Conservation (phyloP, 1,284 basidiomycete genomes). For the Tremellales sp. region DNA sequence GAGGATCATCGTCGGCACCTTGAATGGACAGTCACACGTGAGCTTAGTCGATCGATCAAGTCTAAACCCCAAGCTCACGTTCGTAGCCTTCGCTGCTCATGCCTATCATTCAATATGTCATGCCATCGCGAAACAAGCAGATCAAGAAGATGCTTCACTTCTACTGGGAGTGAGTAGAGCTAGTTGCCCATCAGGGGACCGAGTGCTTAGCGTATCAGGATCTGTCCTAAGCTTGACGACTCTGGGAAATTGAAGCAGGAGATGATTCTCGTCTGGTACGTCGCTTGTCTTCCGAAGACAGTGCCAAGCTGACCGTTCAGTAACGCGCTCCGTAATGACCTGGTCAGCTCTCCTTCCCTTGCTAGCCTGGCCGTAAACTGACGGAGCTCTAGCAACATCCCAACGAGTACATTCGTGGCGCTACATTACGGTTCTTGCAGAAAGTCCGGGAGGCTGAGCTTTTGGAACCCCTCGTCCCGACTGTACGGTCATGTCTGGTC, state of each 20-base stretch:
- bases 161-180: conserved; percentile 89
- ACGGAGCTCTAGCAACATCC: conserved; percentile 86
- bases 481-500: conserved; percentile 80
- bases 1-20: conserved; percentile 89
- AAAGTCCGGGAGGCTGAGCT: conserved; percentile 94
- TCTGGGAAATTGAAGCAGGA: conserved; percentile 98
- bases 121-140: conserved; percentile 93
- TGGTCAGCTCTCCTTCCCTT: conserved; percentile 56
- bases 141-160: conserved; percentile 98
- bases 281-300: neutral
- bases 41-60: too few species aligned
- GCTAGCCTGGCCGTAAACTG: neutral
- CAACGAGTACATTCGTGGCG: conserved; percentile 98
- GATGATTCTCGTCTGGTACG: conserved; percentile 98
- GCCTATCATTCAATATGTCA: conserved; percentile 97
- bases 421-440: conserved; percentile 92
- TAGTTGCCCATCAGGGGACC: too few species aligned
- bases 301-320: conserved; percentile 49
- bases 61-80: neutral
- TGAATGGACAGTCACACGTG: conserved; percentile 81
- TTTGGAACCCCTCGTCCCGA: conserved; percentile 92
- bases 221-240: conserved; percentile 97
- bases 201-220: conserved; percentile 40
- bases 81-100: conserved; percentile 80
- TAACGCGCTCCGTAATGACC: conserved; percentile 95